Conservation (phyloP, 2,329 filamentous ascomycete genomes). For the Neophaeococcomyces aloes region DNA sequence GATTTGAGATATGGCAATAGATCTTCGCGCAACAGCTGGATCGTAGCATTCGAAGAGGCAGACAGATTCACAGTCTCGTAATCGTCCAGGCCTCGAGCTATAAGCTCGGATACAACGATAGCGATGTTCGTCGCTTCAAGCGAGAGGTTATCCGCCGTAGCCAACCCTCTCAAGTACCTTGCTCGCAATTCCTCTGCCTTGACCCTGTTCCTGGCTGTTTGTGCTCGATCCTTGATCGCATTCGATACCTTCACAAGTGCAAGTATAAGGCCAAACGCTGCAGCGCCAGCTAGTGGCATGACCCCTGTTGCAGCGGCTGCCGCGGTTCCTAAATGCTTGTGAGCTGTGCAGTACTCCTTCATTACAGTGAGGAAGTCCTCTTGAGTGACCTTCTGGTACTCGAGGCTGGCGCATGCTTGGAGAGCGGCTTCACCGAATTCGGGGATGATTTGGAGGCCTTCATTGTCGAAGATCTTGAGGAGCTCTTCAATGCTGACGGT, state of each 20-base stretch:
- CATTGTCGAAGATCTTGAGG: slow-evolving; percentile 1
- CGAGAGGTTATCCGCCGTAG: slow-evolving; percentile 4
- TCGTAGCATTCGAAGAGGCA: slow-evolving; percentile 3
- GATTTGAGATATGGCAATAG: slow-evolving; percentile 7
- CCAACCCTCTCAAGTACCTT: slow-evolving; percentile 4
- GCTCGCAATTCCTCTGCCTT: slow-evolving; percentile 3
- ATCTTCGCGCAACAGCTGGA: slow-evolving; percentile 6
- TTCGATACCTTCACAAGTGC: slow-evolving; percentile 6
- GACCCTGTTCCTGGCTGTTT: slow-evolving; percentile 3
- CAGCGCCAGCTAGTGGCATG: slow-evolving; percentile 3
- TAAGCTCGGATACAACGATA: slow-evolving; percentile 5
- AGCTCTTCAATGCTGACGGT: slow-evolving; percentile 7
- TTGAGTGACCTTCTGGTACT: slow-evolving; percentile 6
- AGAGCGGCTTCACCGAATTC: slow-evolving; percentile 5
- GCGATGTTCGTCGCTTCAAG: slow-evolving; percentile 8
- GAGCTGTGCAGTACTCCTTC: slow-evolving; percentile 7
- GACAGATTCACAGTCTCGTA: slow-evolving; percentile 4
- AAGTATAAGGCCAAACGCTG: slow-evolving; percentile 6
- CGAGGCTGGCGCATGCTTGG: slow-evolving; percentile 8
- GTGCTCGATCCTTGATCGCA: slow-evolving; percentile 6
- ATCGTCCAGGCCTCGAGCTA: slow-evolving; percentile 5
- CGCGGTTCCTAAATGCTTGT: background rate
- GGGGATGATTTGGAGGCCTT: slow-evolving; percentile 3
- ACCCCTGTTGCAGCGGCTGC: slow-evolving; percentile 3
- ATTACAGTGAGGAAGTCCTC: slow-evolving; percentile 8